phyloP scores from a whole-genome alignment of 202 grass and related monocot species.

The Panicum virgatum region DNA sequence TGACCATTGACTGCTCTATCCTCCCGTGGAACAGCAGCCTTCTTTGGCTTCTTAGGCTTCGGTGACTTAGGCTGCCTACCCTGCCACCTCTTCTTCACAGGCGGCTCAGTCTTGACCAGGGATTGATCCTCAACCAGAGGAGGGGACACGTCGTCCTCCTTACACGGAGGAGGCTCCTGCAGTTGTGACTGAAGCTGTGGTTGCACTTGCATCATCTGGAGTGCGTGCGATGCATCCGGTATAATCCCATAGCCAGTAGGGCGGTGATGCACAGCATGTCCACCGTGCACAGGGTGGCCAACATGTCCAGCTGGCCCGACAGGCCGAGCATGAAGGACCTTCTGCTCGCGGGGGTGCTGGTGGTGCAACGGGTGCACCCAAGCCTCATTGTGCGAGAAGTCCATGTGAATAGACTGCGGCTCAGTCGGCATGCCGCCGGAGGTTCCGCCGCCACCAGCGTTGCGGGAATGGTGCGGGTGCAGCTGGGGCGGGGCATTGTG shows the following conservation, averaged over 20 bases:
- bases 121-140: constrained; percentile 23
- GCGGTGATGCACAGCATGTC: constrained; percentile 41
- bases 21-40: constrained; percentile 24
- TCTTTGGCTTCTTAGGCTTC: constrained; percentile 76
- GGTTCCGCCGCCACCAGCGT: neutral
- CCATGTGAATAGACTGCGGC: constrained; percentile 45
- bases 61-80: constrained; percentile 15
- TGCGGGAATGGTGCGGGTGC: constrained; percentile 27
- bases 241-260: constrained; percentile 35
- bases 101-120: neutral
- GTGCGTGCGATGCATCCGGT: constrained; percentile 30
- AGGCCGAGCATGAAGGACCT: constrained; percentile 27
- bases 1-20: constrained; percentile 32
- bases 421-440: constrained; percentile 34
- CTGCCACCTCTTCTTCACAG: constrained; percentile 53
- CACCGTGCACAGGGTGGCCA: neutral
- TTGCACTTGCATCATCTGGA: constrained; percentile 57
- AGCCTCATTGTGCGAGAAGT: constrained; percentile 49
- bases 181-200: neutral
- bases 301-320: constrained; percentile 11
- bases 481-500: constrained; percentile 38
- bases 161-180: constrained; percentile 18
- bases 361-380: constrained; percentile 48
- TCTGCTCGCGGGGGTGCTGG: constrained; percentile 12
- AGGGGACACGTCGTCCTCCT: constrained; percentile 6